Conservation (phyloP, 441 rosid species). For the Kokia cookei region DNA sequence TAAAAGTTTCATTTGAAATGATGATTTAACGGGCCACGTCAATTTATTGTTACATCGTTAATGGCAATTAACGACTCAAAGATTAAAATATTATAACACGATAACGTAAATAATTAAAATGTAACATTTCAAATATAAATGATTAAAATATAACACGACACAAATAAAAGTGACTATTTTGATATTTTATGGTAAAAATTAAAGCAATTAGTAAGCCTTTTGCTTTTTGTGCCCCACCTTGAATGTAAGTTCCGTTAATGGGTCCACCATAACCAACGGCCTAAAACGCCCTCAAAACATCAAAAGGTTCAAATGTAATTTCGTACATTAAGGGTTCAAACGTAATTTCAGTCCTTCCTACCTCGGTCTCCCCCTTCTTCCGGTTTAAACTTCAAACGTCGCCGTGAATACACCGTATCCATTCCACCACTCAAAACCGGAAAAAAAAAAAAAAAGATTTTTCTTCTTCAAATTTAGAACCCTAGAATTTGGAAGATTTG, state of each 20-base stretch:
- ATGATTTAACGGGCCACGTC: no score
- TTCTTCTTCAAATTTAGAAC: conserved; percentile 11
- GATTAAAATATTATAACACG: no score
- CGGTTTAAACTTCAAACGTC: conserved; percentile 40
- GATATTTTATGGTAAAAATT: background rate
- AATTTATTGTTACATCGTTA: no score
- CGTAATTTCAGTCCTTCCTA: background rate
- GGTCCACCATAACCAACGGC: background rate
- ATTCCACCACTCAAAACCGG: background rate
- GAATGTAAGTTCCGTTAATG: background rate
- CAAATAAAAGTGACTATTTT: no score
- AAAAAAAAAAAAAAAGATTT: background rate
- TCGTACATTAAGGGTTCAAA: background rate
- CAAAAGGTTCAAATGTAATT: background rate
- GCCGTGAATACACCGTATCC: conserved; percentile 21
- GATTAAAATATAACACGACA: no score
- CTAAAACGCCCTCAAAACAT: background rate
- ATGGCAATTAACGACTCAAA: no score
- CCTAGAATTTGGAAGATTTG: conserved; percentile 18
- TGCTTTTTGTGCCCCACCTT: background rate
- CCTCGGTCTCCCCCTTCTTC: background rate
- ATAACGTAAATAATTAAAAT: no score
- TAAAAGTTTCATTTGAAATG: no score
- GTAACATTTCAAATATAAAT: no score
- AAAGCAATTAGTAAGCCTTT: background rate